Conservation (phyloP, 805 yeast genomes). For the Starmerella ratchasimensis region DNA sequence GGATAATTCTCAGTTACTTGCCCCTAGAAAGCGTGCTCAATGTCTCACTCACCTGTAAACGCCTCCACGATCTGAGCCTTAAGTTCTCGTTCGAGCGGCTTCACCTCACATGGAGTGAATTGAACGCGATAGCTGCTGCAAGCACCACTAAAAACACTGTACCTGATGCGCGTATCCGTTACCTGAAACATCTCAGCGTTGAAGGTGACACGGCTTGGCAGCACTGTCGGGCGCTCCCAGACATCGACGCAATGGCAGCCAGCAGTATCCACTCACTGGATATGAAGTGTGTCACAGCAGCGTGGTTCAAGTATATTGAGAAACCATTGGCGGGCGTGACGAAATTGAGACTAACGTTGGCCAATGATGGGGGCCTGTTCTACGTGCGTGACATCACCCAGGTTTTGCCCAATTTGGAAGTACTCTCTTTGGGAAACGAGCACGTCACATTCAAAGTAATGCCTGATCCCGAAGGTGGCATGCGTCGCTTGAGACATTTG, state of each 20-base stretch:
- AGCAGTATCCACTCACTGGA: neutral
- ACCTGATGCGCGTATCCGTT: constrained; percentile 1
- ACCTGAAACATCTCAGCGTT: neutral
- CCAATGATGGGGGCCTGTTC: no score
- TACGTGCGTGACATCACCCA: constrained; percentile 14
- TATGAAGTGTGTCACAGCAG: no score
- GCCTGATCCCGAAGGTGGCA: constrained; percentile 1
- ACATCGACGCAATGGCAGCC: no score
- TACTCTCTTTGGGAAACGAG: constrained; percentile 5
- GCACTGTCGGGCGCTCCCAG: no score
- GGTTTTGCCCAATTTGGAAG: constrained; percentile 9
- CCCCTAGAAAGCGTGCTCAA: constrained; percentile 3
- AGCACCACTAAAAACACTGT: neutral
- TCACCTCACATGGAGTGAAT: constrained; percentile 9
- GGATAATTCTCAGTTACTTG: constrained; percentile 1
- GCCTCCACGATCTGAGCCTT: constrained; percentile 4
- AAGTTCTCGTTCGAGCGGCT: constrained; percentile 6
- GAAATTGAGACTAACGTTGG: constrained; percentile 4
- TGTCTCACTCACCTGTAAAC: constrained; percentile 6
- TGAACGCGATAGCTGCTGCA: constrained; percentile 1
- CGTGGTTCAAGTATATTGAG: constrained; percentile 19
- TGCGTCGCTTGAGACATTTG: constrained; percentile 1
- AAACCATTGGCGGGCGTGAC: constrained; percentile 3
- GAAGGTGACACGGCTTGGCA: no score
- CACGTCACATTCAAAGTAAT: constrained; percentile 8